phyloP scores from a whole-genome alignment of 2,329 filamentous ascomycete genomes.

The Apiospora malaysiana region DNA sequence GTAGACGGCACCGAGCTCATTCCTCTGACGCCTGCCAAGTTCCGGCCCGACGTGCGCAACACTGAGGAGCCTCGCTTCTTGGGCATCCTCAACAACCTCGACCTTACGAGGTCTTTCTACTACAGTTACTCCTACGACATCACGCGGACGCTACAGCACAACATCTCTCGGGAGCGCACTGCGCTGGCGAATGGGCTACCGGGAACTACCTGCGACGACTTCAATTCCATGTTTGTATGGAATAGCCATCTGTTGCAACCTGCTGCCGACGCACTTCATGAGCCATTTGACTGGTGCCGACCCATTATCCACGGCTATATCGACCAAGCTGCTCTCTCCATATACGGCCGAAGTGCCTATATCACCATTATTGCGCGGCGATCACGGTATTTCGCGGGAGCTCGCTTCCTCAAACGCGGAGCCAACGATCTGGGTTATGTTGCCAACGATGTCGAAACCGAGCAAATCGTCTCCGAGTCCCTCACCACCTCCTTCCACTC shows the following conservation, averaged over 20 bases:
- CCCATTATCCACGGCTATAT: slow-evolving; percentile 97
- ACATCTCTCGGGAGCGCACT: slow-evolving; percentile 81
- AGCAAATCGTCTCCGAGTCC: slow-evolving; percentile 96
- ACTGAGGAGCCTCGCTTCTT: slow-evolving; percentile 90
- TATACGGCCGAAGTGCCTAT: slow-evolving; percentile 88
- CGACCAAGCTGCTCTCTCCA: slow-evolving; percentile 82
- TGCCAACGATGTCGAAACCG: slow-evolving; percentile 97
- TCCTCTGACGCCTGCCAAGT: slow-evolving; percentile 78
- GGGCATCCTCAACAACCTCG: slow-evolving; percentile 86
- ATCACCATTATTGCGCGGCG: slow-evolving; percentile 93
- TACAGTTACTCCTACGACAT: slow-evolving; percentile 99
- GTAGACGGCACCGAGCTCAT: slow-evolving; percentile 93
- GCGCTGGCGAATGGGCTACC: slow-evolving; percentile 69
- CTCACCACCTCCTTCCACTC: slow-evolving; percentile 95
- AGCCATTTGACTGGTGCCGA: slow-evolving; percentile 93
- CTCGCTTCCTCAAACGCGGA: slow-evolving; percentile 91
- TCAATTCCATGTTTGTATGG: slow-evolving; percentile 98
- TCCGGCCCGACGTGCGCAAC: slow-evolving; percentile 78
- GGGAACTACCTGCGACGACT: slow-evolving; percentile 65
- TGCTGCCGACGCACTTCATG: slow-evolving; percentile 70
- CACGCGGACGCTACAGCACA: slow-evolving; percentile 88
- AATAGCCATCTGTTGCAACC: slow-evolving; percentile 88
- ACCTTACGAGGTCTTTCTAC: slow-evolving; percentile 91
- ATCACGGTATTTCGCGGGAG: slow-evolving; percentile 92
- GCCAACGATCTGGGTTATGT: slow-evolving; percentile 95